Conservation (phyloP, 2,329 filamentous ascomycete genomes). For the Pseudogymnoascus sp. region DNA sequence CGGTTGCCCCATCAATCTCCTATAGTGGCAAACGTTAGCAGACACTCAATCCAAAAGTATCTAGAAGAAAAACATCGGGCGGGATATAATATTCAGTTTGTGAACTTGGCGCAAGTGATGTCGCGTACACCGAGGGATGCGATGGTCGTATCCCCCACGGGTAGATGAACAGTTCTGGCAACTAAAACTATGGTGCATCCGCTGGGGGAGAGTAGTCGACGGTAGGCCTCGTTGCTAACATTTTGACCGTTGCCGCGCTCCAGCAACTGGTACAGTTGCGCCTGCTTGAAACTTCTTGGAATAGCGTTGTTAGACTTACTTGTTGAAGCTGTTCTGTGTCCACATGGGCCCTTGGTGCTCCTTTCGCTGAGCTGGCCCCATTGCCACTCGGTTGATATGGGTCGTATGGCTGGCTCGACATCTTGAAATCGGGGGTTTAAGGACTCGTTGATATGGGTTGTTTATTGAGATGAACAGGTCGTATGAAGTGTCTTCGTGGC, state of each 20-base stretch:
- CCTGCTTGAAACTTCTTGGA: neutral
- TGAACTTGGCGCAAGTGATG: neutral
- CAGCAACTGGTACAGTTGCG: neutral
- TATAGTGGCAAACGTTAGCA: constrained; percentile 32
- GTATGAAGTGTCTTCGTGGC: neutral
- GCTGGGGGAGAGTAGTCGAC: neutral
- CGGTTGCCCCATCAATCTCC: constrained; percentile 97
- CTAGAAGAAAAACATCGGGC: neutral
- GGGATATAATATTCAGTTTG: neutral
- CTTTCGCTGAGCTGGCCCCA: constrained; percentile 34
- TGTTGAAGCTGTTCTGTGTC: constrained; percentile 25
- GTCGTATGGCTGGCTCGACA: constrained; percentile 55
- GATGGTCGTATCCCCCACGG: neutral
- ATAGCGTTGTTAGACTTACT: neutral
- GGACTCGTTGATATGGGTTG: neutral
- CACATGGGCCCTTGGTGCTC: constrained; percentile 41
- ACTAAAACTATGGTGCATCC: neutral
- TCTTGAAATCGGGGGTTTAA: neutral
- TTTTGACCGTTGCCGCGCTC: neutral
- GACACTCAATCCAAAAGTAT: neutral
- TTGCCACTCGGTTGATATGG: constrained; percentile 75
- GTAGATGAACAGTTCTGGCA: neutral
- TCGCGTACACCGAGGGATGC: neutral
- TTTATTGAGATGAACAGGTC: neutral
- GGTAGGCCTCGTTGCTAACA: neutral